These are phyloP conservation scores for Durio zibethinus DNA, from an alignment of 345 rosid genomes.

Conservation along the genomic window DNA sequence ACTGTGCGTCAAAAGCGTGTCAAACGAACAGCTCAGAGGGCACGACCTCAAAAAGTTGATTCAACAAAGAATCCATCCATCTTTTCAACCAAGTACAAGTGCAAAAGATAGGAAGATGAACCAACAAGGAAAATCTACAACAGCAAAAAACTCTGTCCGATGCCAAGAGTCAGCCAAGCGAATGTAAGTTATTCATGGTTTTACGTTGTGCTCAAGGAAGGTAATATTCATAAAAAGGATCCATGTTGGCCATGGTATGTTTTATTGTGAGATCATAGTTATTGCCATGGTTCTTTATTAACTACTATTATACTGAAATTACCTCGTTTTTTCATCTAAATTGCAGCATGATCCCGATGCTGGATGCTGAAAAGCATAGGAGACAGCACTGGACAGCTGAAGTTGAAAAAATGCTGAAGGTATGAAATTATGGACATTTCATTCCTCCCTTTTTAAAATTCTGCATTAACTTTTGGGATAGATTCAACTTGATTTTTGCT, in stretches of 20 bases:
- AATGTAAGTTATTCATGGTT: constrained; percentile 22
- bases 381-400: constrained; percentile 34
- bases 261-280: background rate
- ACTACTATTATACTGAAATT: background rate
- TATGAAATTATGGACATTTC: constrained; percentile 6
- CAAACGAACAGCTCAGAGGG: background rate
- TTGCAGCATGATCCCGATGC: constrained; percentile 19
- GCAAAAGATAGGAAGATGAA: background rate
- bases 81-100: constrained; percentile 3
- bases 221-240: background rate
- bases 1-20: background rate
- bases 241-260: background rate
- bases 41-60: background rate
- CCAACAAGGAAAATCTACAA: background rate
- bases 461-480: background rate
- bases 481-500: background rate
- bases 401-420: constrained; percentile 47
- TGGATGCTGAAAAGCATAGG: constrained; percentile 29
- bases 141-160: background rate
- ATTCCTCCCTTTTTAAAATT: background rate
- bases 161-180: background rate
- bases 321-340: background rate
- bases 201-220: background rate
- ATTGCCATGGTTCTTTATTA: background rate
- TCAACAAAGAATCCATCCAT: constrained; percentile 6